Conservation (phyloP, 352 stramenopile species). For the Phytophthora melonis region DNA sequence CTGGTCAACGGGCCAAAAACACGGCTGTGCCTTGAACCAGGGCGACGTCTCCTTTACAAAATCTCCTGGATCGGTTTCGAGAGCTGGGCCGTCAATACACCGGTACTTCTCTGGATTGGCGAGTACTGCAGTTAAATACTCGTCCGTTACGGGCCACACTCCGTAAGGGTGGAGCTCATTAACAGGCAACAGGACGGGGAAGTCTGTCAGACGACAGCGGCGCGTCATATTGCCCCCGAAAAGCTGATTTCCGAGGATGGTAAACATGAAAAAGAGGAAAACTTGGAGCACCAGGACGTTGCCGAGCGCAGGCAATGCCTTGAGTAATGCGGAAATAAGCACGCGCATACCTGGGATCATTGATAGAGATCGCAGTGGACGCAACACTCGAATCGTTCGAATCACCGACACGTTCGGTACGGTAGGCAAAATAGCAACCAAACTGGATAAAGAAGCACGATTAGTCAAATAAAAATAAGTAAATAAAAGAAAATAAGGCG, state of each 20-base stretch:
- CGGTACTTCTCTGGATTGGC: constrained; percentile 43
- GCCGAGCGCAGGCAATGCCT: constrained; percentile 81
- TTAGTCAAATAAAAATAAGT: not conserved
- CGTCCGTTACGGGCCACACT: constrained; percentile 14
- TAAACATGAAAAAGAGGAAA: constrained; percentile 92
- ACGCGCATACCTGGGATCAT: constrained; percentile 82
- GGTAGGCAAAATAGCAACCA: constrained; percentile 59
- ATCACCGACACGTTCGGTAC: constrained; percentile 83
- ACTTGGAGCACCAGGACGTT: constrained; percentile 89
- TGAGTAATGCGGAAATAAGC: constrained; percentile 84
- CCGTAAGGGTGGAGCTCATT: constrained; percentile 31
- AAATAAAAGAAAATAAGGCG: not conserved
- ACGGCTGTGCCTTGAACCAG: constrained; percentile 74
- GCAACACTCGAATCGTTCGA: constrained; percentile 88
- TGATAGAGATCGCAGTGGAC: constrained; percentile 89
- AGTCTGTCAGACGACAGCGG: constrained; percentile 83
- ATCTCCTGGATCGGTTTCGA: constrained; percentile 45
- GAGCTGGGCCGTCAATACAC: constrained; percentile 47
- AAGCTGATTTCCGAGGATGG: constrained; percentile 89
- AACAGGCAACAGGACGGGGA: constrained; percentile 64
- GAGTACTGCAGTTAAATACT: constrained; percentile 38
- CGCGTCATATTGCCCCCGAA: constrained; percentile 82
- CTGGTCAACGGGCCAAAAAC: constrained; percentile 93
- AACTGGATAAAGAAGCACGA: constrained; percentile 29
- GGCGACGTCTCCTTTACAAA: constrained; percentile 75